These are phyloP conservation scores for Tolypocladium inflatum DNA, from an alignment of 2,329 filamentous ascomycete species.

Conservation along the genomic window DNA sequence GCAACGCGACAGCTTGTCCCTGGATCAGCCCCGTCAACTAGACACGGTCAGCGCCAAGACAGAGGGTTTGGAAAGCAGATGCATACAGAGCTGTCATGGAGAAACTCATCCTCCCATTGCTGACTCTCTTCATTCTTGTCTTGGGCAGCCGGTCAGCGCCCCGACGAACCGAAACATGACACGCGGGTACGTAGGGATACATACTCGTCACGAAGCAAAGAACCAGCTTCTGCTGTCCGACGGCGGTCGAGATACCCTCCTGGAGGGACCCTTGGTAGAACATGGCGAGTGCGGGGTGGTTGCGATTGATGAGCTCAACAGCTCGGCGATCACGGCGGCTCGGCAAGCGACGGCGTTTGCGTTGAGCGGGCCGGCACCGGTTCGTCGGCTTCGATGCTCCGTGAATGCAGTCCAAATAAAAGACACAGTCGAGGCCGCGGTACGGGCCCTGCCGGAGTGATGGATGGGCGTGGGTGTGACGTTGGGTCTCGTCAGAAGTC, in stretches of 20 bases:
- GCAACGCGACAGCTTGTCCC: slow-evolving; percentile 58
- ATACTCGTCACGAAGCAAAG: slow-evolving; percentile 76
- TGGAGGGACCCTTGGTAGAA: slow-evolving; percentile 77
- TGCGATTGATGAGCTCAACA: background rate
- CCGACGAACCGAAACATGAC: background rate
- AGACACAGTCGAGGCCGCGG: background rate
- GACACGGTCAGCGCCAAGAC: slow-evolving; percentile 4
- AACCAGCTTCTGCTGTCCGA: slow-evolving; percentile 68
- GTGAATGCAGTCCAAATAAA: background rate
- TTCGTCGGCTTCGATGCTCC: background rate
- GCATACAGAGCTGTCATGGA: slow-evolving; percentile 45
- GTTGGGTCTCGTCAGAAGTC: background rate
- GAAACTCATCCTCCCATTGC: slow-evolving; percentile 63
- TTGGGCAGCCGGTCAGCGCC: slow-evolving; percentile 21
- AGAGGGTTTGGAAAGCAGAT: background rate
- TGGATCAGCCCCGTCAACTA: slow-evolving; percentile 48
- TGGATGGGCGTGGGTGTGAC: background rate
- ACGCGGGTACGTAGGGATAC: slow-evolving; percentile 7
- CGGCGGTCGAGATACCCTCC: slow-evolving; percentile 67
- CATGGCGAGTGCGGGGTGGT: slow-evolving; percentile 36
- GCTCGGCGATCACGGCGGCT: background rate
- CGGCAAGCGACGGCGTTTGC: background rate
- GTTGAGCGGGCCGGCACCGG: background rate
- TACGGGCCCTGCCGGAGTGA: background rate
- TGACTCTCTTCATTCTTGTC: slow-evolving; percentile 61